Percentiles rank a stretch among this genome's conserved stretches.
phyloP scores from a whole-genome alignment of 202 grass and related monocot species.

The Zoysia matrella region DNA sequence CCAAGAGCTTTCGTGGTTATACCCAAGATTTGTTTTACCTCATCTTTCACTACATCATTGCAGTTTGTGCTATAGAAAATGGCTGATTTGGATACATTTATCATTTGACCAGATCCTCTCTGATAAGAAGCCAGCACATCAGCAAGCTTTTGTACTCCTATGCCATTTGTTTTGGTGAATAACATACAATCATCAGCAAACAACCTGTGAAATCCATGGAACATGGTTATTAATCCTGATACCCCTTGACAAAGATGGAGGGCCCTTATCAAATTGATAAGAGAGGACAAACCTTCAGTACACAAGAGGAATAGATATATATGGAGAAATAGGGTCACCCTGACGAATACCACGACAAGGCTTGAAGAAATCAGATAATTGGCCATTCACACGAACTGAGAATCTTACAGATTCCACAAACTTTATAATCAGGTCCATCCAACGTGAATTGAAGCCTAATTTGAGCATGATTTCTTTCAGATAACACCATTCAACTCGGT shows the following conservation, averaged over 20 bases:
- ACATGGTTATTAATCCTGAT: background rate
- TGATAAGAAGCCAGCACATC: background rate
- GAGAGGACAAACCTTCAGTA: background rate
- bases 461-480: background rate
- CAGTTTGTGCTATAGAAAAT: background rate
- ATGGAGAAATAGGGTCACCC: background rate
- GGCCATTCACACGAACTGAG: background rate
- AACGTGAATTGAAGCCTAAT: background rate
- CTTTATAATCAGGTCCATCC: background rate
- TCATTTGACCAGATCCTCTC: background rate
- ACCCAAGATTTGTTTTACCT: too few species aligned
- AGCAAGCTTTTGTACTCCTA: background rate
- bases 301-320: background rate
- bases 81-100: background rate
- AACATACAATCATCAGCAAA: background rate
- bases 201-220: background rate
- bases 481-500: too few species aligned
- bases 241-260: background rate
- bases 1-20: background rate
- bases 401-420: background rate
- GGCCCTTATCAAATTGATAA: background rate
- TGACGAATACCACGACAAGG: background rate
- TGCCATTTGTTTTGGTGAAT: background rate
- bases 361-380: background rate
- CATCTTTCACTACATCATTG: background rate